phyloP scores from a whole-genome alignment of 495 filamentous ascomycete species.

The Penicillium soppii region DNA sequence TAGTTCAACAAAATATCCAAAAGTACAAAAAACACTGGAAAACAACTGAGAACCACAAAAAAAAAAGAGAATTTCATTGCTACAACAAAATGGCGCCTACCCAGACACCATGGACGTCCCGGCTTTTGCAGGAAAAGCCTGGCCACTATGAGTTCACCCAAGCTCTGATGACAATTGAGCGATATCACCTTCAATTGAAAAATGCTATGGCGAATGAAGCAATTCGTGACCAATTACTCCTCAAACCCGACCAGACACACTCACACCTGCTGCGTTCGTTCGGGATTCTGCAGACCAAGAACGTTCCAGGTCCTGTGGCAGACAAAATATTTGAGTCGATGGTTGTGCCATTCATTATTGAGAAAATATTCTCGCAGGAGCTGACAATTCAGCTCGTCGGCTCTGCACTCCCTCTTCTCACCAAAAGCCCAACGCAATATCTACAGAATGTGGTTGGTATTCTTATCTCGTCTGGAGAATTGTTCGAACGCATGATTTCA shows the following conservation, averaged over 20 bases:
- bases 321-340: conserved; percentile 9
- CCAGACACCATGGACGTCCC: background rate
- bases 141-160: conserved; percentile 11
- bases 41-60: no score
- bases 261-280: conserved; percentile 9
- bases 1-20: no score
- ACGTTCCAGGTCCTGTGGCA: conserved; percentile 2
- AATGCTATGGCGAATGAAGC: conserved; percentile 2
- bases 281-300: conserved; percentile 2
- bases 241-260: conserved; percentile 3
- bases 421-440: background rate
- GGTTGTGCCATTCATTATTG: conserved; percentile 2
- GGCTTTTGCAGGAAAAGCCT: conserved; percentile 8
- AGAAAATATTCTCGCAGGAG: background rate
- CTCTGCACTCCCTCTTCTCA: conserved; percentile 4
- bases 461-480: background rate
- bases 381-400: conserved; percentile 9
- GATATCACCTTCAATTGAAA: conserved; percentile 6
- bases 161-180: background rate
- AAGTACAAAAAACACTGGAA: no score
- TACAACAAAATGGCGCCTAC: background rate
- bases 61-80: no score
- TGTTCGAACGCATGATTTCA: conserved; percentile 5
- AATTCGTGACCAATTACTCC: conserved; percentile 4
- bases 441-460: background rate